Evolutionary conservation across 495 filamentous ascomycete genomes (phyloP), one percentile per base, ranked within the genome.

Genomic region (Astrothelium macrocarpum): DNA sequence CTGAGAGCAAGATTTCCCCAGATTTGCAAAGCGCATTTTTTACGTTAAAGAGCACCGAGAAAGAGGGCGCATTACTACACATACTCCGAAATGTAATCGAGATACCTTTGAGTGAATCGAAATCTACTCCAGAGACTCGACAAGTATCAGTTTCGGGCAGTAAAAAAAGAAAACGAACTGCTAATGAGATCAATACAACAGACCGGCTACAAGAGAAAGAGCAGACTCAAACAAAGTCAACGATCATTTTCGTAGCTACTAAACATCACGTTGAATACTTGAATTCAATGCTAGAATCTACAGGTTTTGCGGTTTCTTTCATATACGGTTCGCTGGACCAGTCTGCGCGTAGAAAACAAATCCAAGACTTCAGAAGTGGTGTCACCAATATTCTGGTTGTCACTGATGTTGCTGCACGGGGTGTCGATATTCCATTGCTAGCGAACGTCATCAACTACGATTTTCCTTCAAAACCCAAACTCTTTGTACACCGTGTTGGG

Each of bases 361-460:
- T 98, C 16, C 83, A 91, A 66, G 86, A 89, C 53, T 98, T 98
- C 74, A 79, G 94, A 60, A 81, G 78, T 10, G 94, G 95, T 25
- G 78, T 86, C 59, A 88, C 94, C 0, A 90, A 94, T 68, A 91
- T 98, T 53, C 76, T 98, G 0, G 90, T 98, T n/a, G 92, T 96
- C 34, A 99, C 94, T 4, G 94, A 99, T 74, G 91, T 99, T 34
- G 94, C 95, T 14, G 94, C 94, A 12, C 82, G 94, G 78, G 94
- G 94, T 81, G 95, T 99, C 65, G 94, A 99, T 85, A 96, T 97
- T 66, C 94, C 94, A 0, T 80, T 95, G 34, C 84, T 99, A 12
- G 91, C 90, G 45, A 97, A 99, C 71, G 94, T 97, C 60, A 94
- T 99, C 77, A 97, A 99, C 78, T 99, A 95, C 78, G 91, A 97